A percentile compares a stretch with the other conserved stretches of the same genome.
Conservation (phyloP, 352 stramenopile species). For the Lagenidium giganteum region DNA sequence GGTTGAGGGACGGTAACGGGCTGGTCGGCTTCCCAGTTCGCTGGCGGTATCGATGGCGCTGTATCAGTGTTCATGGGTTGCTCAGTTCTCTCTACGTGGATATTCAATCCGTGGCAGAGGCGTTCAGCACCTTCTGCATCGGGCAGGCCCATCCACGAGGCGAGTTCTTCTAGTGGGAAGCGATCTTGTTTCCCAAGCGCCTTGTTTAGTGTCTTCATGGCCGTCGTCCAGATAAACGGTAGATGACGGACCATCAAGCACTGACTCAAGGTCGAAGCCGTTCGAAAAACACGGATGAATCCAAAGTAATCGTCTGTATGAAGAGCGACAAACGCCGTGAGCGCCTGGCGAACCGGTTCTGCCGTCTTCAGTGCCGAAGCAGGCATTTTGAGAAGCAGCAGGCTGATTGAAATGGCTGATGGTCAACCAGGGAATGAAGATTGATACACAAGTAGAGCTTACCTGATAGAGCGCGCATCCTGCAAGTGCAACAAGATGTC, state of each 20-base stretch:
- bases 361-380: background rate
- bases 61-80: too few relatives aligned
- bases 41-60: background rate
- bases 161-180: conserved; percentile 37
- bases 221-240: conserved; percentile 24
- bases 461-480: conserved; percentile 38
- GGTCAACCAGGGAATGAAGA: too few relatives aligned
- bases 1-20: background rate
- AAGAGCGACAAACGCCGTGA: conserved; percentile 45
- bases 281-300: conserved; percentile 22
- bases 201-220: conserved; percentile 52
- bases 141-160: conserved; percentile 21
- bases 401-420: too few relatives aligned
- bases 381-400: conserved; percentile 32
- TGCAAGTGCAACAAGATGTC: conserved; percentile 51
- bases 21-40: too few relatives aligned
- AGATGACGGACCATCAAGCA: conserved; percentile 33
- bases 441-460: background rate
- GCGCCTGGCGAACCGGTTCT: conserved; percentile 13
- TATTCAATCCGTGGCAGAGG: conserved; percentile 39
- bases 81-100: conserved; percentile 36
- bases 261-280: conserved; percentile 36
- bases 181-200: conserved; percentile 53
- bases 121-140: conserved; percentile 11
- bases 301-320: conserved; percentile 36